A percentile compares a stretch with the other conserved stretches of the same genome.
Evolutionary conservation across 2,329 filamentous ascomycete genomes (phyloP).

Genomic region (Nemania sp.): DNA sequence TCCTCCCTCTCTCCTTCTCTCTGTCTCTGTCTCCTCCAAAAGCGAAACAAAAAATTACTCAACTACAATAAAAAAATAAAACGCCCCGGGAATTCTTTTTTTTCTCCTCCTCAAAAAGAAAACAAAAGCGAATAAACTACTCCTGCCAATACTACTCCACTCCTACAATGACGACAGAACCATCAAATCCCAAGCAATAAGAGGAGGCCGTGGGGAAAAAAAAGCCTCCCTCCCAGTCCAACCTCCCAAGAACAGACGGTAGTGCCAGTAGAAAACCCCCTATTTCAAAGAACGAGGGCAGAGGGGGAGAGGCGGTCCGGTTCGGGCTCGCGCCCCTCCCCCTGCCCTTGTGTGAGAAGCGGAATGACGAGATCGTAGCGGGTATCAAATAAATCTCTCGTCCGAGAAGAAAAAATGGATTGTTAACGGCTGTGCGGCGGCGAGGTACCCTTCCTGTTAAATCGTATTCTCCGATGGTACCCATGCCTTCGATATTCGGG

Average conservation of each 20-base stretch:
- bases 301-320: neutral
- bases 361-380: conserved; percentile 15
- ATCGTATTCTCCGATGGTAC: conserved; percentile 7
- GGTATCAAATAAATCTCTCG: conserved; percentile 28
- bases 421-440: neutral
- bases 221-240: neutral
- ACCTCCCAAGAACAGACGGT: neutral
- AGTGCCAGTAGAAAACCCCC: neutral
- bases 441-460: neutral
- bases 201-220: neutral
- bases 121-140: conserved; percentile 9
- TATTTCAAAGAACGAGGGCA: neutral
- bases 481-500: conserved; percentile 11
- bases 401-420: conserved; percentile 4
- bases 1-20: no score
- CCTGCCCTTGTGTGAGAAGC: conserved; percentile 12
- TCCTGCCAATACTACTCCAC: conserved; percentile 23
- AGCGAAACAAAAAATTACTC: no score
- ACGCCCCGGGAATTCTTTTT: neutral
- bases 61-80: conserved; percentile 1
- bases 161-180: no score
- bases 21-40: no score
- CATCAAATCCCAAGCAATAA: conserved; percentile 2
- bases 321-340: neutral
- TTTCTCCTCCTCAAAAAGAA: neutral